A percentile compares a stretch with the other conserved stretches of the same genome.
Conservation (phyloP, 805 yeast genomes). For the Candida tallmaniae region DNA sequence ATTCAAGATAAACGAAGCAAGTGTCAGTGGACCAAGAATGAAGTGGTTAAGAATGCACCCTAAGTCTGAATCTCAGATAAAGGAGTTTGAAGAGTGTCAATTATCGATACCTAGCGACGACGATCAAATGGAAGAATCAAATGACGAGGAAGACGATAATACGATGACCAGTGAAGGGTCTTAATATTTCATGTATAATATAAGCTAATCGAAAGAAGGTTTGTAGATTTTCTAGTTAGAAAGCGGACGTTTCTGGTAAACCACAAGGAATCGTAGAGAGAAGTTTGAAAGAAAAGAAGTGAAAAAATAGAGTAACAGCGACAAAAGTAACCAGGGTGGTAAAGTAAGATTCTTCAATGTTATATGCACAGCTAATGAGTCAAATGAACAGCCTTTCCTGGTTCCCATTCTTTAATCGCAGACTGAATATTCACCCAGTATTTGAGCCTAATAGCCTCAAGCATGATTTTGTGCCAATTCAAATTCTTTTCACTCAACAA, state of each 20-base stretch:
- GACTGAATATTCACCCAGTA: slow-evolving; percentile 79
- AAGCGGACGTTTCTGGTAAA: no score
- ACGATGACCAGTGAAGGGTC: slow-evolving; percentile 40
- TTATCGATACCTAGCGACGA: slow-evolving; percentile 44
- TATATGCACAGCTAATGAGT: slow-evolving; percentile 43
- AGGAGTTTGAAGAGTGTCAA: slow-evolving; percentile 63
- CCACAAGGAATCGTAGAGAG: no score
- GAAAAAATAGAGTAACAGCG: no score
- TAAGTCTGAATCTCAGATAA: slow-evolving; percentile 50
- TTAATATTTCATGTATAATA: slow-evolving; percentile 3
- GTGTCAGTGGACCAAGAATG: slow-evolving; percentile 91
- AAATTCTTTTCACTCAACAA: slow-evolving; percentile 38
- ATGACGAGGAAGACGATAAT: slow-evolving; percentile 24
- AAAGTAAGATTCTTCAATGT: no score
- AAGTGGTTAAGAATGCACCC: slow-evolving; percentile 87
- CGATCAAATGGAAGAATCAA: slow-evolving; percentile 9
- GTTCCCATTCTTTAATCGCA: slow-evolving; percentile 75
- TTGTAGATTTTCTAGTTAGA: no score
- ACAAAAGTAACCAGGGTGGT: background rate
- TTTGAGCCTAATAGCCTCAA: slow-evolving; percentile 66
- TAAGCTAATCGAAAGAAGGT: no score
- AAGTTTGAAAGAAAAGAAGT: no score
- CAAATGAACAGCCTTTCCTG: slow-evolving; percentile 59
- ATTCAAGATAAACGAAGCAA: slow-evolving; percentile 69
- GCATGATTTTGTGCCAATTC: slow-evolving; percentile 56